Evolutionary conservation across 2,329 filamentous ascomycete genomes (phyloP), one percentile per base, ranked within the genome.

Genomic region (Paraconiothyrium brasiliense): DNA sequence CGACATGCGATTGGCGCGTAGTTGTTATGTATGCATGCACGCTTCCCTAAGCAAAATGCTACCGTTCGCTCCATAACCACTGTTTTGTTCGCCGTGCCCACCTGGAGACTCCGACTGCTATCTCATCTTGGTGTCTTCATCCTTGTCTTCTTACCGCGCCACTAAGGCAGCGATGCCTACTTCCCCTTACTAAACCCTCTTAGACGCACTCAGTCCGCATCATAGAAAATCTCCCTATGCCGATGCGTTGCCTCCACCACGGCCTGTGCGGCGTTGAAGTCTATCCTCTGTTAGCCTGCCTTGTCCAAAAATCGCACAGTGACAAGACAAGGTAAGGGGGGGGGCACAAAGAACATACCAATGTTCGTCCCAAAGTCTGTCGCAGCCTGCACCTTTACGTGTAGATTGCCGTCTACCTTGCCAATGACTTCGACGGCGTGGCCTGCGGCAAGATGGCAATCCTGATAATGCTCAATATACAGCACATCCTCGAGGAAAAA

Each of bases 231-330:
- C 63, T 88, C 84, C 73, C 90, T 92, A 76, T 93, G 88, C 54
- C 89, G 86, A 80, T 97, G 94, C 37, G 93, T 95, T 39, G 89
- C 90, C 60, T 97, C 92, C 16, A 97, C 94, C 3, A 97, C 91
- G 0, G 90, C 87, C 60, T 92, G 89, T 62, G 89, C 90, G 37
- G 92, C 85, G 57, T 84, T 85, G 78, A 91, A 92, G 80, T 97
- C 93, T 94, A 16, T 11, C 2, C 10, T 16, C 24, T 37, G 35
- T 43, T n/a, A 43, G 24, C 9, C 22, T 20, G 22, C 37, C 50
- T 30, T 30, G 27, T 30, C 27, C 27, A 30, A 2, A 30, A 30
- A 4, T 30, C 27, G 27, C 27, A 30, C 6, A 4, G 6, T 30
- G 24, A n/a, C 52, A 43, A 4, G 20, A n/a, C 39, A 48, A 20